Evolutionary conservation across 768 basidiomycete species (phyloP).

Genomic region (Wakefieldia striispora): DNA sequence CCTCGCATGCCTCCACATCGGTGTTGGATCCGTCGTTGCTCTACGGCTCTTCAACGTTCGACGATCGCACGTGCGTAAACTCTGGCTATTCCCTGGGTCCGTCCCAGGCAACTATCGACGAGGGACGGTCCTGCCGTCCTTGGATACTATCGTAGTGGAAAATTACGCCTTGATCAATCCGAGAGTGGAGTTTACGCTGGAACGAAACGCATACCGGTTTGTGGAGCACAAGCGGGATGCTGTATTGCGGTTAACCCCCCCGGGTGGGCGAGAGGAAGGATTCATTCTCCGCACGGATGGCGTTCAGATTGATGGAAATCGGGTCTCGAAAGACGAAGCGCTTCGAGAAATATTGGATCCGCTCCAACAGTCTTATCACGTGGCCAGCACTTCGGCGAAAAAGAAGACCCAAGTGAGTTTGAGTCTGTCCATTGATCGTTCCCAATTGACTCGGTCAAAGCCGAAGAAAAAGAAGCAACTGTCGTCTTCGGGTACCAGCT

Average conservation of each 20-base stretch:
- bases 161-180: slow-evolving; percentile 20
- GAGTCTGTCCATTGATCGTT: background rate
- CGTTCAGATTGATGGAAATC: slow-evolving; percentile 24
- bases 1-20: slow-evolving; percentile 27
- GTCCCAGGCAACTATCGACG: slow-evolving; percentile 24
- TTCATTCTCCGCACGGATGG: slow-evolving; percentile 25
- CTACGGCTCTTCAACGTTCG: slow-evolving; percentile 25
- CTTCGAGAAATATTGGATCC: slow-evolving; percentile 23
- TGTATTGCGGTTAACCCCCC: slow-evolving; percentile 17
- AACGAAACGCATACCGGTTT: slow-evolving; percentile 24
- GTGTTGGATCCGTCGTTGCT: slow-evolving; percentile 29
- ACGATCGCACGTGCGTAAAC: slow-evolving; percentile 28
- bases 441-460: slow-evolving; percentile 10
- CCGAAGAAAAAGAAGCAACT: slow-evolving; percentile 18
- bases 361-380: slow-evolving; percentile 4
- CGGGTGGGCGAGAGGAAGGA: slow-evolving; percentile 14
- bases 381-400: slow-evolving; percentile 6
- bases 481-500: slow-evolving; percentile 1
- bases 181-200: slow-evolving; percentile 23
- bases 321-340: slow-evolving; percentile 18
- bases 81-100: slow-evolving; percentile 30
- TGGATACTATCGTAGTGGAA: slow-evolving; percentile 28
- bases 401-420: slow-evolving; percentile 17
- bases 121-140: slow-evolving; percentile 12
- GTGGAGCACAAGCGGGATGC: slow-evolving; percentile 17